Percentiles rank a stretch among this genome's conserved stretches.
Evolutionary conservation across 768 basidiomycete genomes (phyloP).

Genomic region (Cystofilobasidium capitatum): DNA sequence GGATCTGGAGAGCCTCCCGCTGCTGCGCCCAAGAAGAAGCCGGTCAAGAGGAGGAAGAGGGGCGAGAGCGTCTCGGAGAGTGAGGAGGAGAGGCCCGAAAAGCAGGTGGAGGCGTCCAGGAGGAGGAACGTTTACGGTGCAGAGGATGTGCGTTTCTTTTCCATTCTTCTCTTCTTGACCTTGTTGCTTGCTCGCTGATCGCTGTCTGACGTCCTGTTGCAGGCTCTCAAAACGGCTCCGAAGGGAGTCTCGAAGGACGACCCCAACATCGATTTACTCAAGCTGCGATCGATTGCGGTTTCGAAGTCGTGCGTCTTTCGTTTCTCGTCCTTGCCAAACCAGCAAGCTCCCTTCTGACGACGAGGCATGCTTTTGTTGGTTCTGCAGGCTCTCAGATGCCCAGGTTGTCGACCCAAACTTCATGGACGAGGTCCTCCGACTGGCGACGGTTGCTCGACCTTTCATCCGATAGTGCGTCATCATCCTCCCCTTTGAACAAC

Average conservation of each 20-base stretch:
- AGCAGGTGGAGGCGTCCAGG: conserved; percentile 28
- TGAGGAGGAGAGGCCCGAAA: not conserved
- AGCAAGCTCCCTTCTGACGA: not conserved
- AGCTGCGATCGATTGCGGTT: conserved; percentile 69
- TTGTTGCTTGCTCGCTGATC: conserved; percentile 39
- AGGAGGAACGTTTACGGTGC: conserved; percentile 71
- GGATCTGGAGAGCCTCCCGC: conserved; percentile 15
- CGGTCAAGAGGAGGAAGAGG: conserved; percentile 40
- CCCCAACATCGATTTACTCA: conserved; percentile 85
- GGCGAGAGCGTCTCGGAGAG: conserved; percentile 15
- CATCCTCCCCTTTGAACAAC: conserved; percentile 30
- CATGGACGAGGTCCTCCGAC: conserved; percentile 50
- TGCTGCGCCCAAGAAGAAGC: conserved; percentile 24
- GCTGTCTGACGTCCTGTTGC: not conserved
- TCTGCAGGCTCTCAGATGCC: conserved; percentile 58
- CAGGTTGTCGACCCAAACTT: conserved; percentile 63
- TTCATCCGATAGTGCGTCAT: conserved; percentile 52
- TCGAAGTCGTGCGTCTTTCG: conserved; percentile 47
- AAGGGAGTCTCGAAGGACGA: conserved; percentile 23
- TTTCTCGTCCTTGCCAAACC: not conserved
- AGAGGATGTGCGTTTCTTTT: conserved; percentile 53
- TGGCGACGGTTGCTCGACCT: conserved; percentile 54
- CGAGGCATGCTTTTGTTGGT: conserved; percentile 23
- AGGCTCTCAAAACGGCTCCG: conserved; percentile 25
- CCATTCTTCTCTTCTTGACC: not conserved